phyloP scores from a whole-genome alignment of 2,329 filamentous ascomycete genomes.

The Hymenoscyphus infarciens region DNA sequence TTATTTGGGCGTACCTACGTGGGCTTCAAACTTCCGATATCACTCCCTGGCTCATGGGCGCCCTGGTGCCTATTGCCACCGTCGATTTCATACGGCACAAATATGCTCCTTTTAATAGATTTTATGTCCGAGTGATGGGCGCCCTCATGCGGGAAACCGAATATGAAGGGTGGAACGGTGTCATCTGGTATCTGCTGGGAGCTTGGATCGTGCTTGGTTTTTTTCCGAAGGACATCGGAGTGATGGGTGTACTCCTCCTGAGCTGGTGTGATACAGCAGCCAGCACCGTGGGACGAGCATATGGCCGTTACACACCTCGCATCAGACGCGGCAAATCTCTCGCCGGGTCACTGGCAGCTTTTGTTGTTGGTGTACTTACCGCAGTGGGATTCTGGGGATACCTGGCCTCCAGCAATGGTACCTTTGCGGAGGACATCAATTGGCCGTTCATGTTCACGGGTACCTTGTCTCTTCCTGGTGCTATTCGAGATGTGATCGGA shows the following conservation, averaged over 20 bases:
- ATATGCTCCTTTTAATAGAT: slow-evolving; percentile 73
- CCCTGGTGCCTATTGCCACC: slow-evolving; percentile 78
- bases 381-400: slow-evolving; percentile 86
- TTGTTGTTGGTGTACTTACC: slow-evolving; percentile 75
- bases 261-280: slow-evolving; percentile 98
- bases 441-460: slow-evolving; percentile 81
- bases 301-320: slow-evolving; percentile 82
- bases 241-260: slow-evolving; percentile 83
- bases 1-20: slow-evolving; percentile 77
- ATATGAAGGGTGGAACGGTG: slow-evolving; percentile 90
- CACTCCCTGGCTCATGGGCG: slow-evolving; percentile 76
- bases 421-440: slow-evolving; percentile 64
- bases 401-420: slow-evolving; percentile 66
- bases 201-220: slow-evolving; percentile 81
- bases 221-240: slow-evolving; percentile 89
- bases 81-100: slow-evolving; percentile 81
- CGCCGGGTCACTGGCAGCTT: slow-evolving; percentile 82
- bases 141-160: slow-evolving; percentile 97
- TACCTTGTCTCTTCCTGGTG: slow-evolving; percentile 63
- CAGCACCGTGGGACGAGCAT: slow-evolving; percentile 87
- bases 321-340: slow-evolving; percentile 86
- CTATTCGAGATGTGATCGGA: slow-evolving; percentile 57
- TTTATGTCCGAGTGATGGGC: slow-evolving; percentile 82
- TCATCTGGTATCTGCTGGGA: slow-evolving; percentile 93
- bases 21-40: slow-evolving; percentile 76